Evolutionary conservation across 805 yeast species (phyloP), one percentile per base, ranked within the genome.

Genomic region (Metschnikowia similis): DNA sequence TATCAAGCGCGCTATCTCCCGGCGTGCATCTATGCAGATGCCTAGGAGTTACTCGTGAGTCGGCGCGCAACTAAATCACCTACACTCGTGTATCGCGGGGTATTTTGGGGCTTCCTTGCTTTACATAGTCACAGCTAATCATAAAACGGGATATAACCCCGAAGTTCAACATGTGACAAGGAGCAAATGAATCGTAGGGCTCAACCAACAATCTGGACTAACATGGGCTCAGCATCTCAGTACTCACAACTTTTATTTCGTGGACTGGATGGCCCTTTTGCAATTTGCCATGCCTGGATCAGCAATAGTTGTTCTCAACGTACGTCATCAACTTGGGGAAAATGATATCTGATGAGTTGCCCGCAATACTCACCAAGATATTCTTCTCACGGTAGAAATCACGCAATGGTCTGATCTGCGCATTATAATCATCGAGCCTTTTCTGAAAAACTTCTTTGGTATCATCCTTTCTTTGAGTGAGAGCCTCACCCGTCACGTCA

Each of bases 401-500:
- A 58, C 80, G 82, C 54, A 92, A 67, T 2, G 95, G 95, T 6
- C 59, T 75, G 13, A 89, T 70, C 42, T 81, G 77, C 17, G 66
- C 58, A 46, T 80, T 77, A 66, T 88, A 90, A 32, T 75, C 71
- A 32, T 79, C 82, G 38, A 92, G 66, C 55, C 98, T 70, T 56
- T 77, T 76, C 52, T 79, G 78, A 60, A 91, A 85, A 0, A 86
- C 85, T 52, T 76, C 87, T 1, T 84, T 84, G 16, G 83, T 87
- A 64, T 91, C 98, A 62, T 91, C 98, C 0, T 83, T 75, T 53
- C 98, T 78, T 67, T 89, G 87, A 14, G 79, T 67, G 50, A 91
- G 74, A 2, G 88, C 84, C 63, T 91, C 97, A 0, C 97, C 97
- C 0, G 98, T 91, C 2, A 89, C 61, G 65, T 91, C 97, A 62